phyloP scores from a whole-genome alignment of 73 alveolate species.

The Symbiodinium natans region DNA sequence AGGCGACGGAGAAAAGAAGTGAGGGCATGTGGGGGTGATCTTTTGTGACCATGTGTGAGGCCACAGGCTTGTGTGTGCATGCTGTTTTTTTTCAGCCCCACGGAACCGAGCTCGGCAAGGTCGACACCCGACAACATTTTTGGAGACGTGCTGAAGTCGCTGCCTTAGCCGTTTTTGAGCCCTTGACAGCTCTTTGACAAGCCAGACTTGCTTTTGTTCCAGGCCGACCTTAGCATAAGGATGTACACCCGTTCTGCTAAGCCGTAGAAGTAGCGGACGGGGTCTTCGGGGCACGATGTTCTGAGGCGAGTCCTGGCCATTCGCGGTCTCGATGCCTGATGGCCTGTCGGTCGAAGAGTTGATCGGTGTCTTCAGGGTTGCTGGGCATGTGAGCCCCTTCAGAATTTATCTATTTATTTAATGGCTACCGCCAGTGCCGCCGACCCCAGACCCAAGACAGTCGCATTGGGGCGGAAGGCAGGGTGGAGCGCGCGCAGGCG shows the following conservation, averaged over 20 bases:
- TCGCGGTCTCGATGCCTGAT: neutral
- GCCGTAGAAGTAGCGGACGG: no score
- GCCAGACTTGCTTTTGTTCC: no score
- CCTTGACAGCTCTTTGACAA: neutral
- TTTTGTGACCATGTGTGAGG: no score
- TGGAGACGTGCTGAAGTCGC: conserved; percentile 55
- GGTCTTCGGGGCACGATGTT: no score
- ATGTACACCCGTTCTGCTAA: no score
- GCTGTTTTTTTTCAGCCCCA: no score
- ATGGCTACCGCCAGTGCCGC: neutral
- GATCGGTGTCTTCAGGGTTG: neutral
- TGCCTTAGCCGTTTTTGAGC: neutral
- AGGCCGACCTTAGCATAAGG: no score
- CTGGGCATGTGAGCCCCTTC: neutral
- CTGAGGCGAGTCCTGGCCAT: conserved; percentile 78
- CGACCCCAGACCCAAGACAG: no score
- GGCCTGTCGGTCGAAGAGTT: neutral
- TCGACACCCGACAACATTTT: conserved; percentile 85
- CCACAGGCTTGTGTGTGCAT: no score
- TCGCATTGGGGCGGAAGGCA: no score
- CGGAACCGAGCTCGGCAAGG: conserved; percentile 27
- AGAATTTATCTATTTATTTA: neutral
- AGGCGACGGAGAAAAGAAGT: no score
- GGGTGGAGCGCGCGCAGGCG: neutral
- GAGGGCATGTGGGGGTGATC: no score